A percentile compares a stretch with the other conserved stretches of the same genome.
These are phyloP conservation scores for Paraconiothyrium brasiliense DNA, from an alignment of 2,329 filamentous ascomycete genomes.

Conservation along the genomic window DNA sequence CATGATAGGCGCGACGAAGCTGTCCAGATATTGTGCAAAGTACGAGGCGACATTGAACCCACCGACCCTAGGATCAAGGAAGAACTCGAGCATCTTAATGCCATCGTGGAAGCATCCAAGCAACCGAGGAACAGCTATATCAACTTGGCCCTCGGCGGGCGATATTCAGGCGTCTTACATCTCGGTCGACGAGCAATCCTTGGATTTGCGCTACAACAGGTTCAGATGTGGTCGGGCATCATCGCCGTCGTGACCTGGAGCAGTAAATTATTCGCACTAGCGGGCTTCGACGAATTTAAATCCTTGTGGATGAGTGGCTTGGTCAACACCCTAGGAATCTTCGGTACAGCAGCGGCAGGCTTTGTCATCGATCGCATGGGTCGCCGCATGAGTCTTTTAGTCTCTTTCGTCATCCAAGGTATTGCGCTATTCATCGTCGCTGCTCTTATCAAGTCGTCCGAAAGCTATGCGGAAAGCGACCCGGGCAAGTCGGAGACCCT, in stretches of 20 bases:
- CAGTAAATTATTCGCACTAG: not conserved
- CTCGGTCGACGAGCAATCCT: not conserved
- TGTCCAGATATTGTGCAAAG: not conserved
- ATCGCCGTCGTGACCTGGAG: not conserved
- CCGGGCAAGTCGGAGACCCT: not conserved
- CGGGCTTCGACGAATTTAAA: slow-evolving; percentile 2
- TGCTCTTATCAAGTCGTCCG: not conserved
- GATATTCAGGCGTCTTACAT: slow-evolving; percentile 3
- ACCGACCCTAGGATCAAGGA: not conserved
- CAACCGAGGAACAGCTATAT: not conserved
- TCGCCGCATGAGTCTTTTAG: not conserved
- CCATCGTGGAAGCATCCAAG: not conserved
- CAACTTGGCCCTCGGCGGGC: not conserved
- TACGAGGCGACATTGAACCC: not conserved
- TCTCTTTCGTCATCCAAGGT: not conserved
- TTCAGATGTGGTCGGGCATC: not conserved
- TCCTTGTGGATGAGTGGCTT: not conserved
- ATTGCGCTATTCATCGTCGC: not conserved
- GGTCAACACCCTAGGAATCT: not conserved
- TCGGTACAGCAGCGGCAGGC: not conserved
- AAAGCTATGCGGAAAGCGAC: not conserved
- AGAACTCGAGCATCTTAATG: not conserved
- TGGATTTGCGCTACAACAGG: not conserved
- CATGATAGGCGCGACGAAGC: not conserved
- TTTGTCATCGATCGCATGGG: not conserved